Base-by-base conservation (phyloP, 2,329 filamentous ascomycete species). In the Trichoderma citrinoviride region DNA sequence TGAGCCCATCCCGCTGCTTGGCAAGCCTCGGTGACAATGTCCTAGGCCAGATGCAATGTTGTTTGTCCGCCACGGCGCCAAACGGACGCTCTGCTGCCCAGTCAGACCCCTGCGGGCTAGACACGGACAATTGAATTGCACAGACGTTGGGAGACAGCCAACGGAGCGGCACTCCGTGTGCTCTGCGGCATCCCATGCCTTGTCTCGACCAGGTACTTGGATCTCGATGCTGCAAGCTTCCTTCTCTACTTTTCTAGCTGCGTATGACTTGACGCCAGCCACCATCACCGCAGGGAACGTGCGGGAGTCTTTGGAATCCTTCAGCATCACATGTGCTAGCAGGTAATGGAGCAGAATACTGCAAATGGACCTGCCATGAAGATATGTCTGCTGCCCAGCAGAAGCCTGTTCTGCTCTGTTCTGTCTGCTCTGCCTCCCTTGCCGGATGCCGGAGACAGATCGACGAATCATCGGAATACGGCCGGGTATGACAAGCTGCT, bases 41-140 rank as follows among this genome's bases (percentile, higher is more conserved):
- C 12, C 43, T 43, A 15, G 52, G 41, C 61, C 37, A 19, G 37
- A 14, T 23, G 49, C 41, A 55, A n/a, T n/a, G 47, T 25, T 41
- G 50, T 47, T 19, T 55, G 49, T 27, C 41, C 61, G 41, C 61
- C 49, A 47, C 44, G 46, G 49, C 60, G 47, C 29, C 49, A 63
- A 53, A 12, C 8, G 19, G 19, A 19, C 40, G 7, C 27, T 52
- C 25, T 52, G 25, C 5, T 44, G 47, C 52, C n/a, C 41, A 21
- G 41, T 17, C 49, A 37, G 29, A 21, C 10, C 21, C 43, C 7
- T 55, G 43, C 25, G 17, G 10, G 19, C 17, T 23, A 21, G 29
- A 17, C 55, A 37, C 19, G 41, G 33, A 49, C 29, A 55, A 4
- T 6, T 2, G 7, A 47, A n/a, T 37, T 37, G 2, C 33, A 37